A percentile compares a stretch with the other conserved stretches of the same genome.
Conservation (phyloP, 1,284 basidiomycete genomes). For the Agaricales sp. region DNA sequence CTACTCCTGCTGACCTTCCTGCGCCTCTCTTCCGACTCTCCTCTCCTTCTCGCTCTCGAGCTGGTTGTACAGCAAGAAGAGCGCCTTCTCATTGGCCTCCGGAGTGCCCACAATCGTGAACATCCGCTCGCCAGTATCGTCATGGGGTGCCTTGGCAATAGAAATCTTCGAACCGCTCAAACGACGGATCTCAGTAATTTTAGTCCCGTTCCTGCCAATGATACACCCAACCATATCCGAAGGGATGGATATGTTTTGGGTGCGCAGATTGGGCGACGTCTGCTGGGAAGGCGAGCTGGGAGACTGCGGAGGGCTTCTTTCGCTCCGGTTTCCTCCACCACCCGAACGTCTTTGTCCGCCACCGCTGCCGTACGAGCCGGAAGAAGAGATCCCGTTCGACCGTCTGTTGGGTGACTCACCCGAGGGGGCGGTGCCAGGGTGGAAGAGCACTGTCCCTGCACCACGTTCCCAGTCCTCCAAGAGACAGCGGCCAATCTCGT, state of each 20-base stretch:
- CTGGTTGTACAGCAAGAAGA: conserved; percentile 96
- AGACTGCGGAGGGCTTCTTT: conserved; percentile 24
- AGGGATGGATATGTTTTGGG: conserved; percentile 98
- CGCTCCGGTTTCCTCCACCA: neutral
- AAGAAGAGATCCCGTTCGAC: conserved; percentile 38
- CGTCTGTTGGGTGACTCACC: conserved; percentile 39
- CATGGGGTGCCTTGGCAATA: conserved; percentile 97
- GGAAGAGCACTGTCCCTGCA: conserved; percentile 89
- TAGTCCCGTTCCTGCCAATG: conserved; percentile 93
- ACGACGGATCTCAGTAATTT: conserved; percentile 98
- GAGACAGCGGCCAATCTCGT: conserved; percentile 92
- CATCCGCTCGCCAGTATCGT: conserved; percentile 98
- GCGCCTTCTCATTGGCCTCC: conserved; percentile 92
- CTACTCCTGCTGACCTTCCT: conserved; percentile 24
- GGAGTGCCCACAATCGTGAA: conserved; percentile 97
- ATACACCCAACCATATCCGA: conserved; percentile 99
- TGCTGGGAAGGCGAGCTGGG: conserved; percentile 30
- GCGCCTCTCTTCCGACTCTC: conserved; percentile 68
- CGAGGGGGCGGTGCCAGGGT: conserved; percentile 81
- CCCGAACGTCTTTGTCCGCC: conserved; percentile 53
- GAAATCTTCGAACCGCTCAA: conserved; percentile 95
- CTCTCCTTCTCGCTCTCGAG: conserved; percentile 94
- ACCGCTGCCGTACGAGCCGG: conserved; percentile 28
- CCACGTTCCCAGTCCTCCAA: conserved; percentile 96
- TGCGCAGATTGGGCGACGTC: conserved; percentile 66